Base-by-base conservation (phyloP, 2,329 filamentous ascomycete genomes). In the Ophiocordyceps robertsii region DNA sequence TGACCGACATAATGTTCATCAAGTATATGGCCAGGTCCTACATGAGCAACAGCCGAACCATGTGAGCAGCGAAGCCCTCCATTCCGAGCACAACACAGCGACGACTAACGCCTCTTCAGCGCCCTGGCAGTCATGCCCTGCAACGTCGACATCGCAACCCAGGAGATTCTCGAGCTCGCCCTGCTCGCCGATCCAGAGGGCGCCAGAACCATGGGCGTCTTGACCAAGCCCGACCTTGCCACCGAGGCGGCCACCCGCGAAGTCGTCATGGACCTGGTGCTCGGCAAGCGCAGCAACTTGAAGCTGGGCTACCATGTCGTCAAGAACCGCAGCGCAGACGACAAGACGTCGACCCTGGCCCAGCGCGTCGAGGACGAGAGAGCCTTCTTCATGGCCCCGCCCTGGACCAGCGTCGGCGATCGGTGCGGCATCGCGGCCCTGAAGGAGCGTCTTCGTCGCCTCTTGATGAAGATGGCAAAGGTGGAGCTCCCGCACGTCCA, bases 191-290 rank as follows among this genome's bases (percentile, higher is more conserved):
- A 73, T 12, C 60, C 63, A 0, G 43, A 58, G 0, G 68, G 69
- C 0, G 46, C 53, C 4, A 48, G 69, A 0, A 73, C 69, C 0
- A 51, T 73, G 8, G 67, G 65, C 0, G 64, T 73, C 0, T 59
- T 81, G 0, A 82, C 77, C 0, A 82, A 81, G 48, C 70, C 75
- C 0, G 78, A 83, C 44, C 57, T 80, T 0, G 67, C 70, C 0
- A 53, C 53, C 0, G 70, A 74, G 39, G 44, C 52, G 0, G 57
- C 58, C 0, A 65, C 56, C 1, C 57, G 66, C 24, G 51, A 57
- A 0, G 59, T 59, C 1, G 56, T 67, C 1, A 54, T 66, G 3
- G 59, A 71, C 4, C 61, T 70, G 0, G 58, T 72, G 0, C 38
- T 41, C 0, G 67, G 68, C 0, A 66, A 63, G 13, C 57, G 62